Evolutionary conservation across 495 filamentous ascomycete genomes (phyloP).

Genomic region (Annulohypoxylon maeteangense): DNA sequence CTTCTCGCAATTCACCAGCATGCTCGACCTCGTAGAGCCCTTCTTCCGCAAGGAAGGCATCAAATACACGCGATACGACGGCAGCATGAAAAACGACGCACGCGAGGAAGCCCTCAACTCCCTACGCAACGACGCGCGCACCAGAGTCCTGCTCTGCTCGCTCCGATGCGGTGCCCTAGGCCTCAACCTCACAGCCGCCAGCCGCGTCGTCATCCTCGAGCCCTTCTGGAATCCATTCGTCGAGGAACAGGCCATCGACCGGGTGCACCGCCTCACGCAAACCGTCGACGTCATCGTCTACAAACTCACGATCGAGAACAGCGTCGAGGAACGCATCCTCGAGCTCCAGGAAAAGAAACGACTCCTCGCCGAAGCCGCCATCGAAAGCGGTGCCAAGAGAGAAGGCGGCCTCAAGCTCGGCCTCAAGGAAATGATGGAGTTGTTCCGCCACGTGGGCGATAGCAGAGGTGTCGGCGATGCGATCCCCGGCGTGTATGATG

Average conservation of each 20-base stretch:
- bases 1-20: conserved; percentile 84
- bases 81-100: conserved; percentile 91
- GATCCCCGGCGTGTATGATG: not conserved
- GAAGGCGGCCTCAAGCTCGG: conserved; percentile 79
- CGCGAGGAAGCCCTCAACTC: conserved; percentile 82
- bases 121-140: conserved; percentile 75
- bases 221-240: conserved; percentile 99
- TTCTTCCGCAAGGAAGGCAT: conserved; percentile 80
- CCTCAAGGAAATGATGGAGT: conserved; percentile 90
- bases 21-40: conserved; percentile 94
- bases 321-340: conserved; percentile 92
- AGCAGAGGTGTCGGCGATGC: not conserved
- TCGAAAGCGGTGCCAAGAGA: conserved; percentile 73
- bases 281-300: conserved; percentile 94
- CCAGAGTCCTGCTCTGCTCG: conserved; percentile 87
- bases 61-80: conserved; percentile 89
- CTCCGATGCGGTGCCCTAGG: conserved; percentile 93
- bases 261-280: conserved; percentile 95
- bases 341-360: conserved; percentile 93
- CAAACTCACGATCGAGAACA: conserved; percentile 83
- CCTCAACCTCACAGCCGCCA: conserved; percentile 93
- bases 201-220: conserved; percentile 92
- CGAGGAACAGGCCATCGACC: conserved; percentile 98
- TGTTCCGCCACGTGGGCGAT: conserved; percentile 74
- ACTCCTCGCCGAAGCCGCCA: conserved; percentile 82